phyloP scores from a whole-genome alignment of 208 protist genomes.

The Porcisia hertigi region DNA sequence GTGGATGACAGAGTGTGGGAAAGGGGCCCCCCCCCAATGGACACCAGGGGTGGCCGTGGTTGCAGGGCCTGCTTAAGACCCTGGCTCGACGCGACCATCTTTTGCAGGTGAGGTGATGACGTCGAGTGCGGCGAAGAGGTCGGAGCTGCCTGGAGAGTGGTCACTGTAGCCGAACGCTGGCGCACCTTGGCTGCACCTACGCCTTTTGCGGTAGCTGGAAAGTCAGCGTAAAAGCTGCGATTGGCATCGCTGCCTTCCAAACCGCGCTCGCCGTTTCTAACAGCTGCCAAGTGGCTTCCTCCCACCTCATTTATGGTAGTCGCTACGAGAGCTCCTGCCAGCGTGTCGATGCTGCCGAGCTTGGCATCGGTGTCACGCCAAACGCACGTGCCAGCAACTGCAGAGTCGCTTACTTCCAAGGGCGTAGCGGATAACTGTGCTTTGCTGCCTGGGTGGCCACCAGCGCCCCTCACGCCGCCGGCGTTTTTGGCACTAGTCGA shows the following conservation, averaged over 20 bases:
- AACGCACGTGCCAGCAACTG: not conserved
- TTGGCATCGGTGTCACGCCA: not conserved
- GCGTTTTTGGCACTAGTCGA: too few species aligned
- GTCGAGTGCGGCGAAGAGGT: not conserved
- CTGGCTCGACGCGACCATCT: not conserved
- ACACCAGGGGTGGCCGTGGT: not conserved
- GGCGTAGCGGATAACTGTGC: not conserved
- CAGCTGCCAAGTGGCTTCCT: not conserved
- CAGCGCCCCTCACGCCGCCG: not conserved
- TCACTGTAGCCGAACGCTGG: not conserved
- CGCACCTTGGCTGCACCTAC: not conserved
- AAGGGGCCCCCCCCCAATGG: constrained; percentile 4
- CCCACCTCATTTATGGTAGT: not conserved
- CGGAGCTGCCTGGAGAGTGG: not conserved
- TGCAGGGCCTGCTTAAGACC: not conserved
- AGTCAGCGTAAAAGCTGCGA: not conserved
- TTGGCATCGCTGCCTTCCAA: not conserved
- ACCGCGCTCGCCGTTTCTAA: not conserved
- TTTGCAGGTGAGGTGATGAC: not conserved
- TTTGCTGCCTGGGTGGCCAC: not conserved
- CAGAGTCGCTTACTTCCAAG: not conserved
- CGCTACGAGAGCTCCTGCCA: not conserved
- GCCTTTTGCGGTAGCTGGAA: not conserved
- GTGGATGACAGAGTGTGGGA: constrained; percentile 5
- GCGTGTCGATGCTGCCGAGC: not conserved